These are phyloP conservation scores for Neurospora sp. DNA, from an alignment of 495 filamentous ascomycete genomes.

Conservation along the genomic window DNA sequence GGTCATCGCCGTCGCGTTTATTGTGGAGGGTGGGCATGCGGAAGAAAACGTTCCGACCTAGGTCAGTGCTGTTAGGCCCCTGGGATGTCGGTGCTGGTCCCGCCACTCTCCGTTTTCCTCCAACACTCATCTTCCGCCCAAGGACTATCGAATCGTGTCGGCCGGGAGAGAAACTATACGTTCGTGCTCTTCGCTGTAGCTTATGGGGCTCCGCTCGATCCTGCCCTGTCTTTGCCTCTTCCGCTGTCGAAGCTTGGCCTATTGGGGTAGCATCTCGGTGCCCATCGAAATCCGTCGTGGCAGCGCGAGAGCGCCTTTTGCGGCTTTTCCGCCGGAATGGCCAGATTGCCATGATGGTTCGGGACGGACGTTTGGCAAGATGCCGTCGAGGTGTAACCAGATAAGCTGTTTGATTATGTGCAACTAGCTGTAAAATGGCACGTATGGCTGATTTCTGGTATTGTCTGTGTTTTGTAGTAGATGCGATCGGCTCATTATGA, in stretches of 20 bases:
- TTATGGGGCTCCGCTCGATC: conserved; percentile 35
- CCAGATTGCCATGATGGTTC: conserved; percentile 57
- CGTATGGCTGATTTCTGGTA: conserved; percentile 1
- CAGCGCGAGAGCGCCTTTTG: conserved; percentile 32
- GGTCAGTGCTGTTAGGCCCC: conserved; percentile 12
- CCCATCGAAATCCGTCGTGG: conserved; percentile 25
- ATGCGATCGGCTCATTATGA: conserved; percentile 18
- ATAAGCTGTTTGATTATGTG: background rate
- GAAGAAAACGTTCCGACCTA: conserved; percentile 30
- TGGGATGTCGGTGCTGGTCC: conserved; percentile 22
- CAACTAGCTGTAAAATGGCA: background rate
- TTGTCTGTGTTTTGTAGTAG: conserved; percentile 3
- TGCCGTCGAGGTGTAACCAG: background rate
- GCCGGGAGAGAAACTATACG: conserved; percentile 46
- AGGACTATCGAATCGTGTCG: conserved; percentile 37
- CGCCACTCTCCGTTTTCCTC: conserved; percentile 21
- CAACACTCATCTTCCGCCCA: conserved; percentile 15
- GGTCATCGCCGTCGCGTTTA: conserved; percentile 43
- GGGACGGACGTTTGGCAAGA: background rate
- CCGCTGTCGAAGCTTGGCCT: conserved; percentile 6
- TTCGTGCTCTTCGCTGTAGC: conserved; percentile 35
- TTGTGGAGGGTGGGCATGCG: conserved; percentile 60
- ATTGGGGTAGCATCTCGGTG: conserved; percentile 11
- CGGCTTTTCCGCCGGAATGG: conserved; percentile 62
- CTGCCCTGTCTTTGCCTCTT: conserved; percentile 11